Evolutionary conservation across 1,139 yeast species (phyloP), one percentile per base, ranked within the genome.

Genomic region (Hemisphaericaspora xylofermentans): DNA sequence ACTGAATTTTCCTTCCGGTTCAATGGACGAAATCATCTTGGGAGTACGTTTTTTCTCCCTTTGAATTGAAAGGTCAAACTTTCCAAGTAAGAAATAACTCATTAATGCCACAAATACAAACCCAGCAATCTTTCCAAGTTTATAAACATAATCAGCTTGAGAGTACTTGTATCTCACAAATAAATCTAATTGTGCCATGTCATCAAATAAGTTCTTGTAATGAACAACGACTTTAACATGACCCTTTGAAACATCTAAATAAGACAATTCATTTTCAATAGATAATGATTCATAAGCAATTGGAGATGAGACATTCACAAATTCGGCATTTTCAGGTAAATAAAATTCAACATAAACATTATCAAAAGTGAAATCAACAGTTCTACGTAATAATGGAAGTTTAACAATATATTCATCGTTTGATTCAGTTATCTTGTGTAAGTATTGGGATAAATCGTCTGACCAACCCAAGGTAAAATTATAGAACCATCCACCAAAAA

Each of bases 401-500:
- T 72, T 74, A 32, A 86, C 66, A 28, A 86, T 60, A 58, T 80
- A 88, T 36, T 75, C 73, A 46, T 82, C 84, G n/a, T 61, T 58
- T 9, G 63, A 60, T 13, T 58, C 61, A 17, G 61, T 51, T 12
- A 68, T 51, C 46, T 61, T 59, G 50, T 66, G 79, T 43, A 88
- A 68, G 52, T 74, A 81, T 38, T 77, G 66, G 21, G 68, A 58
- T 36, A 89, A 65, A 31, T 72, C 68, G 49, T 80, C 77, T 43
- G 84, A 79, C 96, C 96, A 94, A 6, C 98, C 98, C 55, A 93
- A 67, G 16, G 98, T 93, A 70, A 88, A 93, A 65, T 93, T 89
- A 66, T 89, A 93, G 54, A 83, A 78, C 99, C 99, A 93, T 32
- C 91, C 95, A 38, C 98, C 99, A 65, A 88, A 87, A 7, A 93